Percentiles rank a stretch among this genome's conserved stretches.
Evolutionary conservation across 2,329 filamentous ascomycete species (phyloP).

Genomic region (Xylaria multiplex): DNA sequence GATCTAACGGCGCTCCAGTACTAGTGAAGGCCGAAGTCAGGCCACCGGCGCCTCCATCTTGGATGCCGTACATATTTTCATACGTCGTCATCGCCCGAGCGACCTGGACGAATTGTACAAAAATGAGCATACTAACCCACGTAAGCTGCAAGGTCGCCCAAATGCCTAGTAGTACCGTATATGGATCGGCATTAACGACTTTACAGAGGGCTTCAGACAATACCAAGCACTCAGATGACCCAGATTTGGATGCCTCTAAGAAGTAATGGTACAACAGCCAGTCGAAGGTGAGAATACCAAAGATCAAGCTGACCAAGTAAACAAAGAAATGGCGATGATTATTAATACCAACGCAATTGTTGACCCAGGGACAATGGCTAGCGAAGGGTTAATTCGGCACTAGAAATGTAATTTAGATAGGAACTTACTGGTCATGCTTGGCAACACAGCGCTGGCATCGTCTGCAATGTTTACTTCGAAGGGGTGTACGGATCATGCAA

Average conservation of each 20-base stretch:
- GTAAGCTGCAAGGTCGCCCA: slow-evolving; percentile 88
- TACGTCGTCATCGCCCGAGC: slow-evolving; percentile 94
- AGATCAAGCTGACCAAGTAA: slow-evolving; percentile 81
- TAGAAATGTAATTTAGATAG: slow-evolving; percentile 2
- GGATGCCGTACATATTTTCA: slow-evolving; percentile 91
- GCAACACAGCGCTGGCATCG: slow-evolving; percentile 92
- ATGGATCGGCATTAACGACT: slow-evolving; percentile 81
- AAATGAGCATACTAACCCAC: slow-evolving; percentile 97
- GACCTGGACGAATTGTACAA: slow-evolving; percentile 93
- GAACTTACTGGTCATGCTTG: slow-evolving; percentile 91
- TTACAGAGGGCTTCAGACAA: slow-evolving; percentile 80
- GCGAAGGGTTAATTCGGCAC: slow-evolving; percentile 40
- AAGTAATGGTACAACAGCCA: slow-evolving; percentile 79
- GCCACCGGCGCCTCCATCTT: slow-evolving; percentile 62
- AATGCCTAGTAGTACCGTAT: slow-evolving; percentile 79
- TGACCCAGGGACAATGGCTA: slow-evolving; percentile 97
- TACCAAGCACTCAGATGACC: slow-evolving; percentile 73
- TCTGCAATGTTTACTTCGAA: slow-evolving; percentile 95
- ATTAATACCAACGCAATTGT: slow-evolving; percentile 95
- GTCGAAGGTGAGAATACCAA: slow-evolving; percentile 78
- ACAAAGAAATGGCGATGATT: slow-evolving; percentile 96
- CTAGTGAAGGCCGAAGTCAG: slow-evolving; percentile 81
- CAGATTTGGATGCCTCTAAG: slow-evolving; percentile 63
- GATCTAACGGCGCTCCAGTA: slow-evolving; percentile 76
- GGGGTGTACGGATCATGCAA: slow-evolving; percentile 92